phyloP scores from a whole-genome alignment of 2,329 filamentous ascomycete species.

The Ustilaginoidea virens region DNA sequence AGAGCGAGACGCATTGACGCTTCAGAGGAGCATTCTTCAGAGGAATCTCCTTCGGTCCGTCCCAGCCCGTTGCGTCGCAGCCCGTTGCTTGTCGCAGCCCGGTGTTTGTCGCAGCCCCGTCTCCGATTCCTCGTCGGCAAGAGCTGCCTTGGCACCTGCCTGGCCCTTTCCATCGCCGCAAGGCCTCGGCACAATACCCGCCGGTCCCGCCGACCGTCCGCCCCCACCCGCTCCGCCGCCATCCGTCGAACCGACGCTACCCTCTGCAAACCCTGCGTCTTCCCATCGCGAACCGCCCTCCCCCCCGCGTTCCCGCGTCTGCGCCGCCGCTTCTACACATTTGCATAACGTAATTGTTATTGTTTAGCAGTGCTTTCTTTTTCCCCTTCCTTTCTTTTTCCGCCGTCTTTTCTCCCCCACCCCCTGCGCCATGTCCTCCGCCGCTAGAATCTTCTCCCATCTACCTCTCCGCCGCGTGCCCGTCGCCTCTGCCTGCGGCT shows the following conservation, averaged over 20 bases:
- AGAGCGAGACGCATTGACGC: too few relatives aligned
- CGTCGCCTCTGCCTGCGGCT: conserved; percentile 11
- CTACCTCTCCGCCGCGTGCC: conserved; percentile 14
- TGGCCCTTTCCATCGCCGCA: too few relatives aligned
- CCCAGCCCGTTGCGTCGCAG: too few relatives aligned
- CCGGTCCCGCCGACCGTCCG: conserved; percentile 1
- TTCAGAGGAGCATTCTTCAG: too few relatives aligned
- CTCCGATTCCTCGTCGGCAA: too few relatives aligned
- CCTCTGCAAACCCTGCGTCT: conserved; percentile 1
- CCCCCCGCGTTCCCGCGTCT: conserved; percentile 2
- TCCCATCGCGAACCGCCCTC: conserved; percentile 1
- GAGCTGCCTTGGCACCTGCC: too few relatives aligned
- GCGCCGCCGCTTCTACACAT: too few relatives aligned
- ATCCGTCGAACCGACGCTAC: conserved; percentile 1
- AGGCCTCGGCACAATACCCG: too few relatives aligned
- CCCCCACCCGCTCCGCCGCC: conserved; percentile 1
- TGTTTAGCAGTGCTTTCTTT: background rate
- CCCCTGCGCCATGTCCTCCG: conserved; percentile 12
- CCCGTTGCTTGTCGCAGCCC: too few relatives aligned
- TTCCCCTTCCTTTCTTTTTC: conserved; percentile 8
- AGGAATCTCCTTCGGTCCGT: too few relatives aligned
- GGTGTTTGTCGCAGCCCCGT: too few relatives aligned
- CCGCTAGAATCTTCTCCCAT: conserved; percentile 16
- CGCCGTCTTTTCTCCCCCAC: conserved; percentile 4
- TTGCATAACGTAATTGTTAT: conserved; percentile 1